Conservation (phyloP, 768 basidiomycete species). For the Pleurotus salmoneostramineus region DNA sequence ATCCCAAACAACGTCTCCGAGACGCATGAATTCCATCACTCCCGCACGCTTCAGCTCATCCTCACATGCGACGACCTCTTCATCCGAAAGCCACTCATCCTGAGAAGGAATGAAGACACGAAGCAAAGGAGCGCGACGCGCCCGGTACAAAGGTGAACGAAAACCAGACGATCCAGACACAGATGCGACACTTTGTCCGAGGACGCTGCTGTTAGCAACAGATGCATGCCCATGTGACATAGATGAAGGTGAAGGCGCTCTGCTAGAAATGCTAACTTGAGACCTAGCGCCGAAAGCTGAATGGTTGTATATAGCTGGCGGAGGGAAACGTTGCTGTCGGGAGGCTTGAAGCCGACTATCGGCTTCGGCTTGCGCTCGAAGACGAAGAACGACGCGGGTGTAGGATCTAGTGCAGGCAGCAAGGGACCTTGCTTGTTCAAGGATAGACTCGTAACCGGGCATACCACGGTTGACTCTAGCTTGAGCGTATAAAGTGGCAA, state of each 20-base stretch:
- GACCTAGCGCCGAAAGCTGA: slow-evolving; percentile 12
- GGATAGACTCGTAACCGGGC: slow-evolving; percentile 34
- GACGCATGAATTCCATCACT: slow-evolving; percentile 54
- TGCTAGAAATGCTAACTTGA: slow-evolving; percentile 48
- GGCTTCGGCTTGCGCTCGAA: slow-evolving; percentile 77
- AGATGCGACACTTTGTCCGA: background rate
- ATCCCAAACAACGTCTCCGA: slow-evolving; percentile 87
- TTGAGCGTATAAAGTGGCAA: slow-evolving; percentile 56
- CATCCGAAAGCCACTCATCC: slow-evolving; percentile 83
- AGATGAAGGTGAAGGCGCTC: slow-evolving; percentile 63
- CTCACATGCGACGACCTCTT: slow-evolving; percentile 79
- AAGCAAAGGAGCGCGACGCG: slow-evolving; percentile 71
- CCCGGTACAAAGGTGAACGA: slow-evolving; percentile 67
- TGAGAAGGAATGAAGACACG: slow-evolving; percentile 84
- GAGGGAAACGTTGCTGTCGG: slow-evolving; percentile 14
- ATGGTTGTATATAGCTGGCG: slow-evolving; percentile 11
- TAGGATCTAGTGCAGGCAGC: slow-evolving; percentile 70
- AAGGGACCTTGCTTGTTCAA: slow-evolving; percentile 44
- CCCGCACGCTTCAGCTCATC: slow-evolving; percentile 72
- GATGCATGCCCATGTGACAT: slow-evolving; percentile 42
- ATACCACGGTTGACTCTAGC: slow-evolving; percentile 37
- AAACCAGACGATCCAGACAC: slow-evolving; percentile 29
- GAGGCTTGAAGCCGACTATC: slow-evolving; percentile 24
- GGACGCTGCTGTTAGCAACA: slow-evolving; percentile 15
- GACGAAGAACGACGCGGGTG: slow-evolving; percentile 72